Base-by-base conservation (phyloP, 1,284 basidiomycete species). In the Vanrija sp. region DNA sequence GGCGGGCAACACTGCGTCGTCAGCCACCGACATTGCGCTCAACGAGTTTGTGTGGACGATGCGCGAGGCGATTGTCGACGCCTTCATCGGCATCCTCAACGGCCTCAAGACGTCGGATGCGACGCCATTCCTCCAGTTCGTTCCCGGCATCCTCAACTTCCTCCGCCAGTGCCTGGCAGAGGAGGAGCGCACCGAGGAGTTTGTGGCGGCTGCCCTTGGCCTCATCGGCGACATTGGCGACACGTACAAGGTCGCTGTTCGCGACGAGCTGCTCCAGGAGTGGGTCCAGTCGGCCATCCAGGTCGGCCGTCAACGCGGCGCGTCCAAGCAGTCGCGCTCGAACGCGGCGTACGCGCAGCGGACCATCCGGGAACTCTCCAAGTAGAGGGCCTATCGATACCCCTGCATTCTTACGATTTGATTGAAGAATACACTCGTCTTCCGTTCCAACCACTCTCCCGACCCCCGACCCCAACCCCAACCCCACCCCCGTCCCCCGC, bases 31-130 rank as follows among this genome's bases (percentile, higher is more conserved):
- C 44, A 43, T 54, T 7, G 57, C 67, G 8, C 54, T 72, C 59
- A 60, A 60, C 56, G 95, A 99, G 64, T 98, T 98, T 72, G 89
- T 97, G 55, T 84, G 85, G 58, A 84, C 84, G 49, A 82, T 99
- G 58, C 85, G 95, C 38, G 95, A 98, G 72, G 91, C 92, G 42
- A 97, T 99, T 62, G 80, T 97, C 39, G 96, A 98, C 75, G 94
- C 95, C 4, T 98, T 97, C 69, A 94, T 90, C 9, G 94, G 96
- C 45, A 88, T 98, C 60, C 85, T 97, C 55, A 87, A 89, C 44
- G 93, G 89, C 7, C 79, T 97, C 71, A 31, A 31, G 31, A 87
- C 87, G 66, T 56, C 77, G 72, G 14, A 23, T 35, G 18, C 57
- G 31, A 54, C 64, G 50, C 57, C 59, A 25, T 81, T 98, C 53